phyloP scores from a whole-genome alignment of 2,329 filamentous ascomycete species.

The Colletotrichum salicis region DNA sequence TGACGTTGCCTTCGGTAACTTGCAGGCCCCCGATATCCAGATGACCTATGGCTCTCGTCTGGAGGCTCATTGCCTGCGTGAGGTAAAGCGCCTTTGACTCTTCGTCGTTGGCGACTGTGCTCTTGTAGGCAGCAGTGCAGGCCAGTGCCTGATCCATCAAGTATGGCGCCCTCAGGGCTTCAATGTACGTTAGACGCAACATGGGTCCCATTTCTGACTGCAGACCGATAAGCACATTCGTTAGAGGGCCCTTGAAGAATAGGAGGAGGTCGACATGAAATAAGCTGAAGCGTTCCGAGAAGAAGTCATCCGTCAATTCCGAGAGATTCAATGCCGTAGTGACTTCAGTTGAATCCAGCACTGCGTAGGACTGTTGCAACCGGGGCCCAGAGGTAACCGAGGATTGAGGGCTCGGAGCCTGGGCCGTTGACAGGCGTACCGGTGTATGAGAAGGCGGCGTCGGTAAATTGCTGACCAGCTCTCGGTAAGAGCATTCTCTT shows the following conservation, averaged over 20 bases:
- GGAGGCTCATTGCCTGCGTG: slow-evolving; percentile 54
- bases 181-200: background rate
- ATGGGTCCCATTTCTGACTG: background rate
- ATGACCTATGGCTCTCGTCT: slow-evolving; percentile 54
- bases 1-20: slow-evolving; percentile 44
- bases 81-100: slow-evolving; percentile 42
- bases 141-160: slow-evolving; percentile 60
- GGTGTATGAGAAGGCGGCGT: background rate
- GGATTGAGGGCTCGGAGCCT: slow-evolving; percentile 46
- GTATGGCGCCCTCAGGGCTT: slow-evolving; percentile 48
- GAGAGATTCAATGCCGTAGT: background rate
- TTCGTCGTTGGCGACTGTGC: slow-evolving; percentile 39
- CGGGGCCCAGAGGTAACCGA: background rate
- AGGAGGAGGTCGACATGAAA: slow-evolving; percentile 8
- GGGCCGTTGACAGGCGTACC: slow-evolving; percentile 40
- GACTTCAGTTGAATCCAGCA: no score
- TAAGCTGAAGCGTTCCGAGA: background rate
- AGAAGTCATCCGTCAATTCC: background rate
- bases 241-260: background rate
- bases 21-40: slow-evolving; percentile 45
- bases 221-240: background rate
- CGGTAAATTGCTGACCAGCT: background rate
- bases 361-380: background rate
- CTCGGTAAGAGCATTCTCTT: slow-evolving; percentile 46
- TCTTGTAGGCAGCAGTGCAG: slow-evolving; percentile 54